Percentiles rank a stretch among this genome's conserved stretches.
Conservation (phyloP, 225 moss, liverwort and hornwort species). For the Neckera pumila region DNA sequence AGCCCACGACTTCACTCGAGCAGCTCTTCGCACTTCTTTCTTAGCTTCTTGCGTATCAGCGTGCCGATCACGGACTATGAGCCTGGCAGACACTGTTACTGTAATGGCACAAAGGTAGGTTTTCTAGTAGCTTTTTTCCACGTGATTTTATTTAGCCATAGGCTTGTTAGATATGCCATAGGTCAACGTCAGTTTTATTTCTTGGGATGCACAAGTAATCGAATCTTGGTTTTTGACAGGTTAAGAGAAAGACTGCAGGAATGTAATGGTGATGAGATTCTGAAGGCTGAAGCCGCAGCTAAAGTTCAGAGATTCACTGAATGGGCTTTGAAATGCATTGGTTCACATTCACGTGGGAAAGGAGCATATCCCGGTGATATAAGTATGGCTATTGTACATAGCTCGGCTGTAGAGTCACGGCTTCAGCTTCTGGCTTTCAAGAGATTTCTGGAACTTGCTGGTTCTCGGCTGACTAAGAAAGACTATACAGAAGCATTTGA, state of each 20-base stretch:
- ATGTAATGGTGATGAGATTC: conserved; percentile 91
- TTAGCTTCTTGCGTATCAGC: conserved; percentile 97
- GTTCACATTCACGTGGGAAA: conserved; percentile 83
- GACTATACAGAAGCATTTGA: conserved; percentile 96
- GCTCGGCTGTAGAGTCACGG: conserved; percentile 72
- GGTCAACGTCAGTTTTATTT: neutral
- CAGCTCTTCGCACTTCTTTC: conserved; percentile 86
- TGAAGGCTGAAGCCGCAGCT: conserved; percentile 90
- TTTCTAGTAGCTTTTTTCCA: neutral
- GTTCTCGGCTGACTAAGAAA: conserved; percentile 59
- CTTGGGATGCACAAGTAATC: neutral
- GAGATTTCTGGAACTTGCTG: conserved; percentile 78
- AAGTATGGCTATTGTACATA: conserved; percentile 48
- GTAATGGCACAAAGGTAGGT: conserved; percentile 95
- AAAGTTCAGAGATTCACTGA: conserved; percentile 98
- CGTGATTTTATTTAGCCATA: neutral
- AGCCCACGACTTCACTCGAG: conserved; percentile 83
- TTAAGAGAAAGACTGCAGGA: conserved; percentile 90
- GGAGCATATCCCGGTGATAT: conserved; percentile 43
- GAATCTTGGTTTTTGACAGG: conserved; percentile 14
- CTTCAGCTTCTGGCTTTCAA: conserved; percentile 87
- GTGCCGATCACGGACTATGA: conserved; percentile 92
- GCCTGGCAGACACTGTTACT: conserved; percentile 87
- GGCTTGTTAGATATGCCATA: neutral
- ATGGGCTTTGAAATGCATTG: conserved; percentile 98